Evolutionary conservation across 2,329 filamentous ascomycete genomes (phyloP), one percentile per base, ranked within the genome.

Genomic region (Dactylellina cionopaga): DNA sequence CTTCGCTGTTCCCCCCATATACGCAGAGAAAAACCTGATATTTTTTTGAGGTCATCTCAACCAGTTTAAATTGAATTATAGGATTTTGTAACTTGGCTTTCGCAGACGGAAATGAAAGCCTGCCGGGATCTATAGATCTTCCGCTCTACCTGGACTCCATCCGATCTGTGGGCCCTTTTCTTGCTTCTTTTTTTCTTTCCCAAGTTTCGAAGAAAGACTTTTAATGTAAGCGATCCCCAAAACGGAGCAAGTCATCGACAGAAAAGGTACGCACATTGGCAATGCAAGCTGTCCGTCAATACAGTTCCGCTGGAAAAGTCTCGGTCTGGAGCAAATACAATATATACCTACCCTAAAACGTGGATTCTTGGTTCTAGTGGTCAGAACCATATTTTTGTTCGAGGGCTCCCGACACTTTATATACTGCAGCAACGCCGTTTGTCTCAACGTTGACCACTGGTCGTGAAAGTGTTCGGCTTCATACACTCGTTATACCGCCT

Each of bases 171-270:
- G 25, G 9, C 24, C 31, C 39, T 1, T 33, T 27, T 2, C 10
- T 35, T 49, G 39, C 17, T 39, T 10, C n/a, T 27, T 29, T n/a
- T 55, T 22, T 19, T 19, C 41, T n/a, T 31, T 9, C 11, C 17
- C 47, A 25, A 29, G 65, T 59, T 68, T 68, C 54, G 44, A 68
- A 68, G 46, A 49, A 52, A 68, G 63, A 59, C 44, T 46, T 59
- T 59, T 52, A n/a, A 44, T 27, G 19, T 29, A 43, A 33, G 27
- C 51, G 27, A 39, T 55, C 49, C 60, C 55, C 44, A 54, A 64
- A 64, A 25, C 11, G 52, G 46, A n/a, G 19, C 51, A 56, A 66
- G 13, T 24, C 17, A 43, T 66, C 51, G 22, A 56, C 62, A 29
- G 37, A 24, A 33, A 43, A 58, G 41, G 43, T 56, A 43, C 19